Conservation (phyloP, 176 grass and related monocot genomes). For the Canna indica region DNA sequence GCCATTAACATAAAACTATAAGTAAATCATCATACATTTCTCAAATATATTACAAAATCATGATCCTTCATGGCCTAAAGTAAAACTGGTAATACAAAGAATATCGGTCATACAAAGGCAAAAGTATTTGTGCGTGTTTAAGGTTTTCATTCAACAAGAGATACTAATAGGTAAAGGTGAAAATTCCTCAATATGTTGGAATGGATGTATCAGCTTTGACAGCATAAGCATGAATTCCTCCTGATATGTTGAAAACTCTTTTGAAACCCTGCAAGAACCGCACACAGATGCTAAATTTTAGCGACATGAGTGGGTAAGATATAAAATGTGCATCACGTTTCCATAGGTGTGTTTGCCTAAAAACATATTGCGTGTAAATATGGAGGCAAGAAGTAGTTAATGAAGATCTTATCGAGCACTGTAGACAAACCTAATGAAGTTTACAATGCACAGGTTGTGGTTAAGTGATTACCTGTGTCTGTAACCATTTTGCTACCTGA, state of each 20-base stretch:
- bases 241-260: conserved; percentile 55
- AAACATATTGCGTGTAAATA: background rate
- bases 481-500: conserved; percentile 93
- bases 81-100: background rate
- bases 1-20: background rate
- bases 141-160: background rate
- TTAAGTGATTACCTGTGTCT: conserved; percentile 54
- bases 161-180: background rate
- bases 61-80: background rate
- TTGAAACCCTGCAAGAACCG: conserved; percentile 52
- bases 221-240: conserved; percentile 54
- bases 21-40: background rate
- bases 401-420: too few relatives aligned
- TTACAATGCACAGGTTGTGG: too few relatives aligned
- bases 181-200: conserved; percentile 42
- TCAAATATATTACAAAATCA: background rate
- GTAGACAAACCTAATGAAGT: too few relatives aligned
- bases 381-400: too few relatives aligned
- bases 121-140: background rate
- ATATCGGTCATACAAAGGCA: background rate
- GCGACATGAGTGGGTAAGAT: background rate
- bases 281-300: background rate
- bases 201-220: conserved; percentile 55
- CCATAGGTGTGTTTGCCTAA: background rate
- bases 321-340: background rate